Percentiles rank a stretch among this genome's conserved stretches.
These are phyloP conservation scores for Naganishia liquefaciens DNA, from an alignment of 1,284 basidiomycete genomes.

Conservation along the genomic window DNA sequence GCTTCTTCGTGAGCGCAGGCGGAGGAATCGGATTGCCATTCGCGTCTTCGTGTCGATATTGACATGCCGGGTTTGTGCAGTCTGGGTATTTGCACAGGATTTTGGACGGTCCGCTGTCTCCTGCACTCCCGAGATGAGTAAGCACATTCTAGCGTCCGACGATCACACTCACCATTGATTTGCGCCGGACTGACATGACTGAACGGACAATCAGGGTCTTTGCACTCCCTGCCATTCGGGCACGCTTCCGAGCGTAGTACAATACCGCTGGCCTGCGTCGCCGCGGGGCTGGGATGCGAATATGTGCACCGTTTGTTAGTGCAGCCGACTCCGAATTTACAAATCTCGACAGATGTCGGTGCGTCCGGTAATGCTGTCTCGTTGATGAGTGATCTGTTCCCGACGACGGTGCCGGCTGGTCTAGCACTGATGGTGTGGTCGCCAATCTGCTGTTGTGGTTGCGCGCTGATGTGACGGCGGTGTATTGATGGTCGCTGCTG, in stretches of 20 bases:
- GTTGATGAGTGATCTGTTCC: conserved; percentile 40
- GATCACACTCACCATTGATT: conserved; percentile 56
- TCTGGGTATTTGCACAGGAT: conserved; percentile 53
- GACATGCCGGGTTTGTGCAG: conserved; percentile 53
- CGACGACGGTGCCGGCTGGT: conserved; percentile 43
- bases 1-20: conserved; percentile 44
- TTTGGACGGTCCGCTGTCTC: conserved; percentile 43
- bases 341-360: conserved; percentile 60
- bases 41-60: conserved; percentile 53
- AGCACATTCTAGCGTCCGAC: neutral
- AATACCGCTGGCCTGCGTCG: conserved; percentile 86
- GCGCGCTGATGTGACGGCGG: conserved; percentile 33
- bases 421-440: conserved; percentile 36
- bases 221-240: conserved; percentile 73
- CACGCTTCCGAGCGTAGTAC: conserved; percentile 88
- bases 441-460: conserved; percentile 34
- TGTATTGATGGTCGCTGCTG: conserved; percentile 28
- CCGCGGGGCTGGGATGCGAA: conserved; percentile 88
- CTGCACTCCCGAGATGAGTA: neutral
- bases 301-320: conserved; percentile 81
- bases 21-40: conserved; percentile 52
- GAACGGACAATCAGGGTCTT: conserved; percentile 85
- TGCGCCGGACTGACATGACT: conserved; percentile 83
- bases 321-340: conserved; percentile 87
- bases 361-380: conserved; percentile 39